phyloP scores from a whole-genome alignment of 257 asterid species.

The Leonotis leonurus region DNA sequence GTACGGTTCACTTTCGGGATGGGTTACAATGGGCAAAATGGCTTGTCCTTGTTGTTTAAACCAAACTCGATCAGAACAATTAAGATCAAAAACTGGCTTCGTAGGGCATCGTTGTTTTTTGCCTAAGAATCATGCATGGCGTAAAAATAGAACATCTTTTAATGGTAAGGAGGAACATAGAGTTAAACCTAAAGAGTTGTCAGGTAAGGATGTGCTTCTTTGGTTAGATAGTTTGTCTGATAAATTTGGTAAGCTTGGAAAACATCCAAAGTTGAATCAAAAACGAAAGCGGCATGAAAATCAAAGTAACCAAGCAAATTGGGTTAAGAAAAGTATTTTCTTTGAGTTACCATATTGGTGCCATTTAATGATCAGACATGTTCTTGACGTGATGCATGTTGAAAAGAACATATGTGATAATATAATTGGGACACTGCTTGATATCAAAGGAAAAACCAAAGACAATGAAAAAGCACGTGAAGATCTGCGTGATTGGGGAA shows the following conservation, averaged over 20 bases:
- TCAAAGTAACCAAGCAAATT: neutral
- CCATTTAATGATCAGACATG: neutral
- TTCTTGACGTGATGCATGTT: neutral
- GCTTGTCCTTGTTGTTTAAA: neutral
- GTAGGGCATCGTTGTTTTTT: neutral
- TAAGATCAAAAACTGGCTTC: neutral
- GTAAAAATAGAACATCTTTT: neutral
- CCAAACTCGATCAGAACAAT: neutral
- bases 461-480: neutral
- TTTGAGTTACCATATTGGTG: neutral
- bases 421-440: neutral
- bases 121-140: neutral
- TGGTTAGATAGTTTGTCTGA: neutral
- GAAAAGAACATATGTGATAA: neutral
- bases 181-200: neutral
- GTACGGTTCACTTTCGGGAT: neutral
- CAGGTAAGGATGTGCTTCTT: neutral
- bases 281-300: neutral
- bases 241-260: neutral
- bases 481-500: slow-evolving; percentile 11
- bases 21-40: neutral
- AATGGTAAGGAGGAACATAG: neutral
- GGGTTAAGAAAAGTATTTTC: neutral
- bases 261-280: neutral
- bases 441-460: slow-evolving; percentile 6